Percentiles rank a stretch among this genome's conserved stretches.
Conservation (phyloP, 495 filamentous ascomycete genomes). For the Annulohypoxylon maeteangense region DNA sequence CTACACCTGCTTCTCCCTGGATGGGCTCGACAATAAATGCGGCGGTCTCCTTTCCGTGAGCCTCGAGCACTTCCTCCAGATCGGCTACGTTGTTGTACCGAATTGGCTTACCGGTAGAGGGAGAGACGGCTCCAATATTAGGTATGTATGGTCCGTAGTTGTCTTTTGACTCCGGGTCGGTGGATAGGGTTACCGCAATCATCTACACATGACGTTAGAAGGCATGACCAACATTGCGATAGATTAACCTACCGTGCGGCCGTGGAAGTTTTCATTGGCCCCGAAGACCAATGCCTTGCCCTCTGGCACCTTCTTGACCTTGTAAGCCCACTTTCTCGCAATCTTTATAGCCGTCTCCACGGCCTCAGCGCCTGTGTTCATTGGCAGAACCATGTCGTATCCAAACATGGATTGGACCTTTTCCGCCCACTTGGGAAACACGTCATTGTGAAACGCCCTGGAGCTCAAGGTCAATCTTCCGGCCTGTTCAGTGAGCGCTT, state of each 20-base stretch:
- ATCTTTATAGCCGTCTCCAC: constrained; percentile 98
- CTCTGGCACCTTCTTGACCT: constrained; percentile 88
- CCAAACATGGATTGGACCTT: constrained; percentile 87
- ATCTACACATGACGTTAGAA: constrained; percentile 68
- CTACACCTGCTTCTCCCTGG: constrained; percentile 96
- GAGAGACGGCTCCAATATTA: constrained; percentile 80
- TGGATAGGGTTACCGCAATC: constrained; percentile 92
- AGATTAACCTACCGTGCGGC: constrained; percentile 78
- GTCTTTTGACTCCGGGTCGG: constrained; percentile 92
- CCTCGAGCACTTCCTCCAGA: constrained; percentile 79
- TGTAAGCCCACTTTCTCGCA: constrained; percentile 99
- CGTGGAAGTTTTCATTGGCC: constrained; percentile 94
- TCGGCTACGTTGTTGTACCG: constrained; percentile 87
- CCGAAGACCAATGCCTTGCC: constrained; percentile 86
- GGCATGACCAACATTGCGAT: not conserved
- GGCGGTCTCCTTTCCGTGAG: constrained; percentile 84
- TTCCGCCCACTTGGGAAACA: constrained; percentile 95
- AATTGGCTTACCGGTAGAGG: constrained; percentile 80
- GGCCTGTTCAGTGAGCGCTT: constrained; percentile 90
- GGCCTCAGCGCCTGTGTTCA: constrained; percentile 99
- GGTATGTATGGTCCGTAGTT: constrained; percentile 98
- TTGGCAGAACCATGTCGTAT: constrained; percentile 98
- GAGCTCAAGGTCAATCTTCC: constrained; percentile 91
- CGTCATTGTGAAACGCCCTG: constrained; percentile 98
- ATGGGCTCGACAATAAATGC: constrained; percentile 98